phyloP scores from a whole-genome alignment of 2,329 filamentous ascomycete species.

The Alternaria arbusti region DNA sequence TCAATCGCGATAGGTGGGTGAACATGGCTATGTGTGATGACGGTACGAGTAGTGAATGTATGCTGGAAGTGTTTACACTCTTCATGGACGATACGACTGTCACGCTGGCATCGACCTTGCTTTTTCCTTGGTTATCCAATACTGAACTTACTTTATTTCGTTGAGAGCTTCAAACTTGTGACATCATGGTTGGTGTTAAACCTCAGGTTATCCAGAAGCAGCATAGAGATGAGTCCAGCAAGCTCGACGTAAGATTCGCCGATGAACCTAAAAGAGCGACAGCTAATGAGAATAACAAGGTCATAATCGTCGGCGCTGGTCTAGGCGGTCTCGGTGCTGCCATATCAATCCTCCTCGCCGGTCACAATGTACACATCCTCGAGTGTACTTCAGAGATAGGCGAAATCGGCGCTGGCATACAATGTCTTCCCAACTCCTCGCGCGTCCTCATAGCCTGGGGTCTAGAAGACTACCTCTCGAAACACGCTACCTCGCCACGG shows the following conservation, averaged over 20 bases:
- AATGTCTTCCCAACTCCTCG: conserved; percentile 57
- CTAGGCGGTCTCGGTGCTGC: conserved; percentile 61
- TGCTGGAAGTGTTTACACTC: conserved; percentile 6
- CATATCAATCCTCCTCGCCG: conserved; percentile 55
- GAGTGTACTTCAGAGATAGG: conserved; percentile 56
- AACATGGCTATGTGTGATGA: conserved; percentile 24
- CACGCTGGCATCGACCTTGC: not conserved
- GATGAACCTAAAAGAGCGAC: not conserved
- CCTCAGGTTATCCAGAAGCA: conserved; percentile 36
- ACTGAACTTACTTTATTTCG: not conserved
- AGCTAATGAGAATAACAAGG: conserved; percentile 15
- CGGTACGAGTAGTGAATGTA: conserved; percentile 7
- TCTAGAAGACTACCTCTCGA: conserved; percentile 50
- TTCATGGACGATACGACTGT: not conserved
- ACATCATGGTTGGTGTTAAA: conserved; percentile 35
- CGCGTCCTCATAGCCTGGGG: conserved; percentile 59
- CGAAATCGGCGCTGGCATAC: conserved; percentile 61
- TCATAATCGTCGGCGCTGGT: conserved; percentile 63
- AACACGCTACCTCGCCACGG: conserved; percentile 53
- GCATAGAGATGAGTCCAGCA: conserved; percentile 28
- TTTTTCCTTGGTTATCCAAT: not conserved
- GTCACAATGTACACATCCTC: conserved; percentile 57
- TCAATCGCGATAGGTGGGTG: conserved; percentile 27
- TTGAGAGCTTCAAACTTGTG: conserved; percentile 5
- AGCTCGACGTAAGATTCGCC: conserved; percentile 31